A percentile compares a stretch with the other conserved stretches of the same genome.
phyloP scores from a whole-genome alignment of 2,329 filamentous ascomycete genomes.

The Aspergillus ruber region DNA sequence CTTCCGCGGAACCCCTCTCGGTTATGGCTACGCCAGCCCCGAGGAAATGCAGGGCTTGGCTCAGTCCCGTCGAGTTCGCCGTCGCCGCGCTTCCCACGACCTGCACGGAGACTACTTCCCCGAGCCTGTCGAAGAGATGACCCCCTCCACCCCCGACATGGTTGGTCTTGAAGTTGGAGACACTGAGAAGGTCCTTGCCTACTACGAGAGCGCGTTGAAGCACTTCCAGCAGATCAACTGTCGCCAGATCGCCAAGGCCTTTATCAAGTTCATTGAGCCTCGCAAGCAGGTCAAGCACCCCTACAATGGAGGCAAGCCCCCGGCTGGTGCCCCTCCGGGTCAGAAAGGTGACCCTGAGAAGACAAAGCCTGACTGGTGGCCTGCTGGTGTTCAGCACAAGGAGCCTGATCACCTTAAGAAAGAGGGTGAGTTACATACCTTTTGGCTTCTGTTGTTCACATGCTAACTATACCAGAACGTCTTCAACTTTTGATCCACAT shows the following conservation, averaged over 20 bases:
- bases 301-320: conserved; percentile 41
- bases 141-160: conserved; percentile 18
- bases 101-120: conserved; percentile 14
- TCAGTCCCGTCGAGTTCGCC: conserved; percentile 21
- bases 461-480: conserved; percentile 19
- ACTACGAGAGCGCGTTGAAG: conserved; percentile 37
- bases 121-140: conserved; percentile 18
- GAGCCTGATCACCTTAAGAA: conserved; percentile 46
- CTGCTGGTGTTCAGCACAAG: conserved; percentile 39
- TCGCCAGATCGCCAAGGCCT: conserved; percentile 39
- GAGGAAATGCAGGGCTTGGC: conserved; percentile 3
- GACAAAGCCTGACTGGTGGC: conserved; percentile 43
- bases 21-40: conserved; percentile 10
- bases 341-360: conserved; percentile 37
- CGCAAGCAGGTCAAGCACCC: conserved; percentile 44
- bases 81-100: conserved; percentile 19
- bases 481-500: conserved; percentile 36
- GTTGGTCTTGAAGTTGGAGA: conserved; percentile 34
- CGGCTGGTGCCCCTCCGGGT: conserved; percentile 27
- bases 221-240: conserved; percentile 43
- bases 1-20: conserved; percentile 12
- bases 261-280: conserved; percentile 43
- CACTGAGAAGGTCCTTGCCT: conserved; percentile 29
- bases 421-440: conserved; percentile 31
- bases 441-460: neutral